phyloP scores from a whole-genome alignment of 805 yeast genomes.

The Ogataea pignaliae region DNA sequence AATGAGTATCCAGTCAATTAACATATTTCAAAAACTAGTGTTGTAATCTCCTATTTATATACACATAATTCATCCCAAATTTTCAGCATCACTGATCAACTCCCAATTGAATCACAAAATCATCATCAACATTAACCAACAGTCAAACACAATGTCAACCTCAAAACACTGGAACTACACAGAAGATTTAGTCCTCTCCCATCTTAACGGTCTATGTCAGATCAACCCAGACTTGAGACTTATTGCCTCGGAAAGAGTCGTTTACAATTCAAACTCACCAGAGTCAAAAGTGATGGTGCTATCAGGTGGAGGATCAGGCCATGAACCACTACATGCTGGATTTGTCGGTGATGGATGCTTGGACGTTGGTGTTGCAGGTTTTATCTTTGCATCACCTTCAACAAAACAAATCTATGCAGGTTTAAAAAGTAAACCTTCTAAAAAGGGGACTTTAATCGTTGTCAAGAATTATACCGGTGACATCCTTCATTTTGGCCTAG shows the following conservation, averaged over 20 bases:
- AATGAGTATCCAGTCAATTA: too few species aligned
- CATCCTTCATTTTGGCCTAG: conserved; percentile 86
- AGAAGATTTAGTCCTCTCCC: conserved; percentile 42
- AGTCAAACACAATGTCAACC: conserved; percentile 10
- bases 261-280: conserved; percentile 34
- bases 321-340: conserved; percentile 92
- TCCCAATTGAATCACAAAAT: too few species aligned
- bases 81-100: too few species aligned
- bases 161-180: conserved; percentile 47
- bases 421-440: conserved; percentile 49
- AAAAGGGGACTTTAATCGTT: conserved; percentile 68
- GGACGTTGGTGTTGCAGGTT: conserved; percentile 87
- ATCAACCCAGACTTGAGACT: conserved; percentile 51
- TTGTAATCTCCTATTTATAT: too few species aligned
- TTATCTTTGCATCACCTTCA: conserved; percentile 86
- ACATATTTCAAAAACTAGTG: too few species aligned
- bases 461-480: conserved; percentile 96
- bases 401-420: conserved; percentile 80
- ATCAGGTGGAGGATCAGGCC: conserved; percentile 96
- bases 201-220: conserved; percentile 48
- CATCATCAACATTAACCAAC: too few species aligned
- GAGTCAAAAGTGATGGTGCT: conserved; percentile 61
- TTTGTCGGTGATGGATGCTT: conserved; percentile 80
- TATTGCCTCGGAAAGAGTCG: conserved; percentile 54
- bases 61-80: too few species aligned